Percentiles rank a stretch among this genome's conserved stretches.
Conservation (phyloP, 2,329 filamentous ascomycete genomes). For the Aspergillus texensis region DNA sequence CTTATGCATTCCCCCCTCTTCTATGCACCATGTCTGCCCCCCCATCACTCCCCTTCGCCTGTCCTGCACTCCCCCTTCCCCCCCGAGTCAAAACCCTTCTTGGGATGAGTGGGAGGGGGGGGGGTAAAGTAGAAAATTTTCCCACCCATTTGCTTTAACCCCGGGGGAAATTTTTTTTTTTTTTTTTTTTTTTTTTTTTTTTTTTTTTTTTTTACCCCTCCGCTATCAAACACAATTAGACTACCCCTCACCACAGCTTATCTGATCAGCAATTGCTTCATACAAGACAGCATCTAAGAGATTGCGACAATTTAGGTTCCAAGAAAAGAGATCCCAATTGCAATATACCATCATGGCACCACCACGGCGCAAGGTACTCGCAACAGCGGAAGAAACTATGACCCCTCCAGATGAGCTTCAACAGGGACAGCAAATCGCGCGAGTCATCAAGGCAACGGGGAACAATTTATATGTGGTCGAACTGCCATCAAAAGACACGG, state of each 20-base stretch:
- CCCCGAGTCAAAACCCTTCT: no score
- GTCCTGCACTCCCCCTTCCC: no score
- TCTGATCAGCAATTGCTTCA: background rate
- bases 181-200: constrained; percentile 5
- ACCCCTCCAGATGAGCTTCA: constrained; percentile 58
- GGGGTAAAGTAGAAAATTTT: no score
- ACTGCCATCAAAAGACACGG: constrained; percentile 64
- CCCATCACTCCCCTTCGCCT: no score
- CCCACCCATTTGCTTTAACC: no score
- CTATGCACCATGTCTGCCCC: no score
- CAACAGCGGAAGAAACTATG: constrained; percentile 74
- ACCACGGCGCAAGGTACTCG: constrained; percentile 75
- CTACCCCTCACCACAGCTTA: background rate
- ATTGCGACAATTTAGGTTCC: background rate
- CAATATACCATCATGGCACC: constrained; percentile 62
- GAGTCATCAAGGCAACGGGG: constrained; percentile 78
- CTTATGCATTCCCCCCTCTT: no score
- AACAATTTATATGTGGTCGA: constrained; percentile 86
- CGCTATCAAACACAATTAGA: background rate
- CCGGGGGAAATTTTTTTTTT: no score
- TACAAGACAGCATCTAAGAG: background rate
- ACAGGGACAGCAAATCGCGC: constrained; percentile 67
- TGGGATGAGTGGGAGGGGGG: no score
- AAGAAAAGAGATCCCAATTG: constrained; percentile 56
- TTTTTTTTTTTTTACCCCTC: background rate